Percentiles rank a stretch among this genome's conserved stretches.
phyloP scores from a whole-genome alignment of 2,329 filamentous ascomycete species.

The Talaromyces sp. region DNA sequence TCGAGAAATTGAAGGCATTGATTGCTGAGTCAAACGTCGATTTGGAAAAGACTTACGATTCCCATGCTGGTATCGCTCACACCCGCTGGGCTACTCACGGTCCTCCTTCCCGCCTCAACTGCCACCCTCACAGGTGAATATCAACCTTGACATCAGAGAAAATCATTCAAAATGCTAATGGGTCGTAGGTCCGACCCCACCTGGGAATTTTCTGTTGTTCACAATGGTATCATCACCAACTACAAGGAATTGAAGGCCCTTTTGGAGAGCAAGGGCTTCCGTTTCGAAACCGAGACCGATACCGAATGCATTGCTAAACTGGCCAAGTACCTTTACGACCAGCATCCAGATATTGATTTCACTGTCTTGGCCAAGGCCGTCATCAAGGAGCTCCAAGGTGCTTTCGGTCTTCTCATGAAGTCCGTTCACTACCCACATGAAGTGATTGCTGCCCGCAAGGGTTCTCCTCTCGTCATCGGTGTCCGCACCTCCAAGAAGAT shows the following conservation, averaged over 20 bases:
- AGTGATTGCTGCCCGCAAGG: slow-evolving; percentile 95
- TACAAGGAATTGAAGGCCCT: slow-evolving; percentile 99
- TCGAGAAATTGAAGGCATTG: slow-evolving; percentile 90
- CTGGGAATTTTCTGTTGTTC: slow-evolving; percentile 96
- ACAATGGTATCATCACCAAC: slow-evolving; percentile 99
- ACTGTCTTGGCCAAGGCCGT: slow-evolving; percentile 95
- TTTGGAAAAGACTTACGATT: slow-evolving; percentile 89
- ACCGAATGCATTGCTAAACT: slow-evolving; percentile 99
- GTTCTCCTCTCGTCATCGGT: slow-evolving; percentile 93
- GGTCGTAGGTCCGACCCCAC: slow-evolving; percentile 74
- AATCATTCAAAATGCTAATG: slow-evolving; percentile 13
- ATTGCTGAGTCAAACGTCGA: slow-evolving; percentile 80
- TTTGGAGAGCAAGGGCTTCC: slow-evolving; percentile 89
- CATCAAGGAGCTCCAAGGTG: slow-evolving; percentile 96
- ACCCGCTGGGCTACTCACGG: slow-evolving; percentile 99
- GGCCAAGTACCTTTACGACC: slow-evolving; percentile 94
- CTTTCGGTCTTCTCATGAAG: slow-evolving; percentile 95
- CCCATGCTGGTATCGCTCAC: slow-evolving; percentile 97
- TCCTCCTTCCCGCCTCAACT: slow-evolving; percentile 87
- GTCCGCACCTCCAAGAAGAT: slow-evolving; percentile 97
- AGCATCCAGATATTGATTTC: slow-evolving; percentile 91
- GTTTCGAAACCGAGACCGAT: slow-evolving; percentile 98
- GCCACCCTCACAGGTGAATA: slow-evolving; percentile 93
- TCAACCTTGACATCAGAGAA: neutral
- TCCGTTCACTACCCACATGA: slow-evolving; percentile 98